Base-by-base conservation (phyloP, 805 yeast genomes). In the Starmerella floricola region DNA sequence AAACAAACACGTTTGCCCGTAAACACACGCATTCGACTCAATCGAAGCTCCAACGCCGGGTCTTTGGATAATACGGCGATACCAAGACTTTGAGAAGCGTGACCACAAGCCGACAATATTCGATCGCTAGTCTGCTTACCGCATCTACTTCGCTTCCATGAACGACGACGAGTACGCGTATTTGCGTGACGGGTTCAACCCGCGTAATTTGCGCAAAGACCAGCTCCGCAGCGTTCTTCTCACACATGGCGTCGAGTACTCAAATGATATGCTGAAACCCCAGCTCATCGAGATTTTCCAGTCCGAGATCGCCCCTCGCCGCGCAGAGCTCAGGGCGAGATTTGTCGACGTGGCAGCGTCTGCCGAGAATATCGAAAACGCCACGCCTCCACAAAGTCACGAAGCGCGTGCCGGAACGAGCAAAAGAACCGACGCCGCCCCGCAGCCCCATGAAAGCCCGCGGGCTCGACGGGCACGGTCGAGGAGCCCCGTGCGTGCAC, bases 251-350 rank as follows among this genome's bases (percentile, higher is more conserved):
- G 65, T 87, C n/a, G 59, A 62, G 1, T 78, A 68, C 55, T 69
- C 80, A 0, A 64, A 79, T 1, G 65, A 70, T 35, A 78, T 86
- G 5, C 82, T 78, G 56, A 88, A 88, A 59, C 62, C 72, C 6
- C 76, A 73, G 11, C 66, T 86, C 44, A 60, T 85, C 2, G 62
- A 63, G n/a, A 54, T 79, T n/a, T 83, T 76, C 60, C 63, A 71
- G n/a, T 58, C 64, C 4, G 58, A 76, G 6, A 62, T 83, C 38
- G 63, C 62, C 13, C 76, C 81, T 2, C 60, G 64, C 10, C 64
- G 79, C 2, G 61, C 62, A 0, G 52, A 60, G 33, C 58, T 73
- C 29, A 60, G 73, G 41, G 57, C 56, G 17, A 55, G 47, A 44
- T 52, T 56, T 41, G 49, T 52, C 4, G 55, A 52, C 32, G 62